phyloP scores from a whole-genome alignment of 768 basidiomycete species.

The Mrakia frigida region DNA sequence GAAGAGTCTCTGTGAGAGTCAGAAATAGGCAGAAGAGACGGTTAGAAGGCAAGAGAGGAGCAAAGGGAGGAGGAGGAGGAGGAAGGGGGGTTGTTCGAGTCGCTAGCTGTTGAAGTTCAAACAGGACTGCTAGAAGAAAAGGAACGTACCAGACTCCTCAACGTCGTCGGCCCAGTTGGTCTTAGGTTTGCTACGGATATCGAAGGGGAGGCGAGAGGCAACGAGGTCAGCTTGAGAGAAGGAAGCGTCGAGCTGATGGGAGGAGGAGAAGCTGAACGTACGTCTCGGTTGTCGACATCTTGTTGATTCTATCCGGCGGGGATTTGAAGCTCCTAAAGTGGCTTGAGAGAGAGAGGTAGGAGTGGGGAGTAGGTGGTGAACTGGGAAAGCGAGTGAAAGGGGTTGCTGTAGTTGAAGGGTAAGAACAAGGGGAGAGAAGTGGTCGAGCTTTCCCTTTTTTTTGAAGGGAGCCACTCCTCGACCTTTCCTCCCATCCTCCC shows the following conservation, averaged over 20 bases:
- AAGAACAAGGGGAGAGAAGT: background rate
- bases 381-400: too few relatives aligned
- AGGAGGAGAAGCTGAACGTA: background rate
- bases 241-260: constrained; percentile 12
- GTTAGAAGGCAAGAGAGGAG: background rate
- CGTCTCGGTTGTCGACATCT: constrained; percentile 12
- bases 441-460: background rate
- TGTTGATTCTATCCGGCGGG: background rate
- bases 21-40: constrained; percentile 9
- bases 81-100: background rate
- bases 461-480: background rate
- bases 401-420: too few relatives aligned
- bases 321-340: background rate
- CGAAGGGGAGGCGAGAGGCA: background rate
- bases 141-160: constrained; percentile 61
- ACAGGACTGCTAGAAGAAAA: background rate
- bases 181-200: constrained; percentile 4
- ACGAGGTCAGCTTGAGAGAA: background rate
- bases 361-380: background rate
- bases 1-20: constrained; percentile 50
- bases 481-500: background rate
- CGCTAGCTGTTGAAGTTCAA: background rate
- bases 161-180: constrained; percentile 73
- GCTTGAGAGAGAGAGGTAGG: background rate
- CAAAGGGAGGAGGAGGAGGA: background rate